Percentiles rank a stretch among this genome's conserved stretches.
These are phyloP conservation scores for Pichia sp. DNA, from an alignment of 1,139 yeast species.

Conservation along the genomic window DNA sequence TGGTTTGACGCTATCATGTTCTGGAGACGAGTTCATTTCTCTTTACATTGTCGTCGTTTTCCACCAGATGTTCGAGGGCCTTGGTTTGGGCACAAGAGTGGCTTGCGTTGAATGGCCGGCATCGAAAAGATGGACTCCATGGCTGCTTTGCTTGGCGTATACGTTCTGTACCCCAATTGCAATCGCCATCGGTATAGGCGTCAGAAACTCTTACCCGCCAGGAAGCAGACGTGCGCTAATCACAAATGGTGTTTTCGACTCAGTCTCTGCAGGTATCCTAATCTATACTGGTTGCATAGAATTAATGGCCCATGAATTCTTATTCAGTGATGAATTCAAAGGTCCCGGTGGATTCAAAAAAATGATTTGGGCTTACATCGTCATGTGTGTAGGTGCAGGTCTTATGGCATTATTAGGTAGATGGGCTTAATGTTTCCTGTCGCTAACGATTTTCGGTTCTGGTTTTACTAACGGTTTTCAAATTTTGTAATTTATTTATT, in stretches of 20 bases:
- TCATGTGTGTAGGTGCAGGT: slow-evolving; percentile 68
- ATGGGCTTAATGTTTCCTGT: slow-evolving; percentile 51
- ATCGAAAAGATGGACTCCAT: slow-evolving; percentile 26
- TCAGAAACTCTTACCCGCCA: slow-evolving; percentile 58
- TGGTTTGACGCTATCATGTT: slow-evolving; percentile 48
- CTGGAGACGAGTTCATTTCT: slow-evolving; percentile 67
- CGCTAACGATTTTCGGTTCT: background rate
- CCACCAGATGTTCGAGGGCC: slow-evolving; percentile 91
- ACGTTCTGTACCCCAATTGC: slow-evolving; percentile 76
- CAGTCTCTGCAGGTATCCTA: slow-evolving; percentile 81
- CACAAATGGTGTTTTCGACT: slow-evolving; percentile 74
- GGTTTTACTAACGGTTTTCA: background rate
- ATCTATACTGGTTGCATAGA: slow-evolving; percentile 84
- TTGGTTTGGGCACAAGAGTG: slow-evolving; percentile 83
- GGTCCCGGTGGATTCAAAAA: slow-evolving; percentile 43
- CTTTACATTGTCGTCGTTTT: slow-evolving; percentile 79
- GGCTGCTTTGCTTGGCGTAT: slow-evolving; percentile 35
- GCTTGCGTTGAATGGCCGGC: slow-evolving; percentile 69
- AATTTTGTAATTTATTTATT: background rate
- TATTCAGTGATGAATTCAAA: slow-evolving; percentile 61
- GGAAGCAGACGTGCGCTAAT: slow-evolving; percentile 59
- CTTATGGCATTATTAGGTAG: slow-evolving; percentile 81
- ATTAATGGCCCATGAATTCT: slow-evolving; percentile 82
- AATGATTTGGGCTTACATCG: slow-evolving; percentile 38
- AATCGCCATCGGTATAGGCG: slow-evolving; percentile 82